These are phyloP conservation scores for Penicillium sumatraense DNA, from an alignment of 2,329 filamentous ascomycete genomes.

Conservation along the genomic window DNA sequence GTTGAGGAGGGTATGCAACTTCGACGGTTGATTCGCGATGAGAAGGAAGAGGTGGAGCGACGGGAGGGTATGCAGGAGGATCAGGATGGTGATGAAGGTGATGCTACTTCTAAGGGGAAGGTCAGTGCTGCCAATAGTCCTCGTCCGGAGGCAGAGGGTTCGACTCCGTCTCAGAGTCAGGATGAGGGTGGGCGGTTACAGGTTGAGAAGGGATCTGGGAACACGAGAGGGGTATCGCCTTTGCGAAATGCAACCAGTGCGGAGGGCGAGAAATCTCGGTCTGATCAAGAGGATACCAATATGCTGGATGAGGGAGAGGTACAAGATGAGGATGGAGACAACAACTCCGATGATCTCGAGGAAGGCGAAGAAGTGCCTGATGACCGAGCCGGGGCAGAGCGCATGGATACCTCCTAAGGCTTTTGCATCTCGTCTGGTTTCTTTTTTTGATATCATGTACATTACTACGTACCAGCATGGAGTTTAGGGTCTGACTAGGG, in stretches of 20 bases:
- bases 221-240: conserved; percentile 40
- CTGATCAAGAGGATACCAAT: conserved; percentile 60
- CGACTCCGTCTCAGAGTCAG: conserved; percentile 41
- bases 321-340: conserved; percentile 37
- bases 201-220: conserved; percentile 37
- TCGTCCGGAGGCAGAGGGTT: conserved; percentile 52
- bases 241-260: conserved; percentile 41
- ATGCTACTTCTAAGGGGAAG: conserved; percentile 54
- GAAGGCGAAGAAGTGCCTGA: conserved; percentile 55
- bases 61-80: conserved; percentile 76
- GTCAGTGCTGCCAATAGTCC: conserved; percentile 55
- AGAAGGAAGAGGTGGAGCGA: conserved; percentile 91
- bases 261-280: conserved; percentile 42
- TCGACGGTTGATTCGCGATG: conserved; percentile 83
- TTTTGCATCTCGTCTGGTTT: too few species aligned
- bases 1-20: conserved; percentile 90
- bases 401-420: conserved; percentile 66
- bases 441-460: too few species aligned
- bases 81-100: conserved; percentile 62
- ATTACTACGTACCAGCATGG: conserved; percentile 31
- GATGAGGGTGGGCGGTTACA: conserved; percentile 39
- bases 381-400: conserved; percentile 54
- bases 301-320: conserved; percentile 61
- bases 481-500: conserved; percentile 28
- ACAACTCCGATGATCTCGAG: conserved; percentile 50